Conservation (phyloP, 1,139 yeast species). For the Hyphopichia wangnamkhiaoensis region DNA sequence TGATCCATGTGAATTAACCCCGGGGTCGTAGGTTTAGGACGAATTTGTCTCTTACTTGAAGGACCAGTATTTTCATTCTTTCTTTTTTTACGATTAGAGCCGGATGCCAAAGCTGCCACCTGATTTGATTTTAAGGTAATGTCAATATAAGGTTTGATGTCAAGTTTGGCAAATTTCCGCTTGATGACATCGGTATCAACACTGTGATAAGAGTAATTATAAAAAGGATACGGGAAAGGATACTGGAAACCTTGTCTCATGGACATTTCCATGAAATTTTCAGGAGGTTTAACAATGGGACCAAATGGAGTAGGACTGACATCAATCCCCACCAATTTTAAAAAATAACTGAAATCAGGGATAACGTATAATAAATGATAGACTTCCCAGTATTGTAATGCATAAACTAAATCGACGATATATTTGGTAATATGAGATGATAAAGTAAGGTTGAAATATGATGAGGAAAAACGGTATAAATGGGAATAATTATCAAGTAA, state of each 20-base stretch:
- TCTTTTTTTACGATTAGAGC: not conserved
- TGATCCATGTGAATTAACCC: too few relatives aligned
- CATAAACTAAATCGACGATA: slow-evolving; percentile 40
- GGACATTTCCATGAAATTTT: slow-evolving; percentile 34
- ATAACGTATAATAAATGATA: slow-evolving; percentile 39
- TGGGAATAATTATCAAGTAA: slow-evolving; percentile 40
- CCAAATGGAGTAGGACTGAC: slow-evolving; percentile 42
- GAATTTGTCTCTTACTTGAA: not conserved
- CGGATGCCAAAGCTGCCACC: not conserved
- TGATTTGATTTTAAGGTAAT: slow-evolving; percentile 28
- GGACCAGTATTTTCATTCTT: not conserved
- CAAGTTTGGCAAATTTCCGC: slow-evolving; percentile 27
- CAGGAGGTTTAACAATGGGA: slow-evolving; percentile 42
- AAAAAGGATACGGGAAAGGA: slow-evolving; percentile 51
- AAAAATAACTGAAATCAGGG: slow-evolving; percentile 36
- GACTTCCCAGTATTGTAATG: slow-evolving; percentile 48
- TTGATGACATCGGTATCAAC: slow-evolving; percentile 29
- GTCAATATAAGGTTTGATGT: slow-evolving; percentile 40
- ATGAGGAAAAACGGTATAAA: slow-evolving; percentile 30
- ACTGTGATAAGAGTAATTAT: slow-evolving; percentile 47
- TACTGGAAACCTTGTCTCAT: slow-evolving; percentile 47
- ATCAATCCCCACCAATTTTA: slow-evolving; percentile 38
- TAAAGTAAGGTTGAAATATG: slow-evolving; percentile 40
- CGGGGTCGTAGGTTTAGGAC: too few relatives aligned
- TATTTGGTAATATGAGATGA: slow-evolving; percentile 40